These are phyloP conservation scores for Radiomyces spectabilis DNA, from an alignment of 192 early-diverging fungal species.

Conservation along the genomic window DNA sequence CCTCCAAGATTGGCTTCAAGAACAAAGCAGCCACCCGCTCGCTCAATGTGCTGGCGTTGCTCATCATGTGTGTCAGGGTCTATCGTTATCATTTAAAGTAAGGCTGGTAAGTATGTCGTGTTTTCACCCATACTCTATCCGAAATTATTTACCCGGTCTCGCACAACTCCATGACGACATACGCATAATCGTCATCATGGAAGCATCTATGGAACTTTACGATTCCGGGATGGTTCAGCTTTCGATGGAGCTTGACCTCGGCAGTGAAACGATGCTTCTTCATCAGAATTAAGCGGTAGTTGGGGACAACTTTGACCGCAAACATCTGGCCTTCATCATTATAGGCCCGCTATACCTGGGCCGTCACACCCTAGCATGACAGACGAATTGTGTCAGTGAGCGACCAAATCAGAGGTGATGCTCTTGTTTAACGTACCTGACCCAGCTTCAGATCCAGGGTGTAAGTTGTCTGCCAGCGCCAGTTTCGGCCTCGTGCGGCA, in stretches of 20 bases:
- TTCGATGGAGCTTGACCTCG: conserved; percentile 76
- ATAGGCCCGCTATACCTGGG: conserved; percentile 5
- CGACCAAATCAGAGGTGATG: no score
- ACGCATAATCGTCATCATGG: conserved; percentile 83
- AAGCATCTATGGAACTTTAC: conserved; percentile 76
- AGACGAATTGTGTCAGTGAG: no score
- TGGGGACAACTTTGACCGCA: conserved; percentile 44
- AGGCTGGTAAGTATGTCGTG: not conserved
- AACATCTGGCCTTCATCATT: not conserved
- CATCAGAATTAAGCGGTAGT: conserved; percentile 34
- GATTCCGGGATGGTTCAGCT: conserved; percentile 68
- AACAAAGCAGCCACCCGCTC: conserved; percentile 77
- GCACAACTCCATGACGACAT: conserved; percentile 90
- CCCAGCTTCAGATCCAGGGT: no score
- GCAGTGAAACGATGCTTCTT: no score
- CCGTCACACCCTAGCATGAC: conserved; percentile 19
- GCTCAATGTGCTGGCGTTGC: conserved; percentile 78
- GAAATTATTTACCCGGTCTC: conserved; percentile 53
- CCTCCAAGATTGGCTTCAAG: no score
- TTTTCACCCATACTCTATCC: not conserved
- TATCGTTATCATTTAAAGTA: conserved; percentile 11
- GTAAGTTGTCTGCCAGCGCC: no score
- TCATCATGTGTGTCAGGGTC: conserved; percentile 82
- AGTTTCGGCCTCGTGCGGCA: no score
- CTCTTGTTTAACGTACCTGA: no score